Base-by-base conservation (phyloP, 1,139 yeast genomes). In the Casaregolazyma suthepensis region DNA sequence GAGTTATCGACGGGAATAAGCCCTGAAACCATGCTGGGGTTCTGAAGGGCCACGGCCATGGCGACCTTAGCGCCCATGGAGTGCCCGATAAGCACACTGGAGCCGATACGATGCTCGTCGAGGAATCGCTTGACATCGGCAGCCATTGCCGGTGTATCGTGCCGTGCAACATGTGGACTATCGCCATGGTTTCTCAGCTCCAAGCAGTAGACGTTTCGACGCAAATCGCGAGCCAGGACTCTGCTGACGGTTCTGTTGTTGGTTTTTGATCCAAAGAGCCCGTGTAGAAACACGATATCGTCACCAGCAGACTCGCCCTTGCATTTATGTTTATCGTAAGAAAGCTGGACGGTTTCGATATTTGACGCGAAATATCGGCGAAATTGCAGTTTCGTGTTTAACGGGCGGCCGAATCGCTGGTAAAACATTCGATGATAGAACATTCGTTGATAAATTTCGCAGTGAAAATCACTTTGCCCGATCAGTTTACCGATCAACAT, bases 21-120 rank as follows among this genome's bases (percentile, higher is more conserved):
- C 72, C 83, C 77, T 37, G 79, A 75, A 2, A 85, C 83, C 20
- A 84, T 62, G 0, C 81, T 79, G 0, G 95, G 95, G 22, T 80
- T 74, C 51, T 89, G 75, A 57, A 93, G 73, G 0, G 91, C 85
- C 3, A 87, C 75, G 0, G 93, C 89, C 98, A 93, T 91, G 2
- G 87, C 96, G 0, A 91, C 79, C 65, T 93, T 93, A 9, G 96
- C 98, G 5, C 99, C 99, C 97, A 93, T 90, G 0, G 97, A 90
- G 69, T 91, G 98, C 1, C 99, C 99, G 23, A 93, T 75, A 20
- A 93, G 60, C 18, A 88, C 80, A 0, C 94, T 87, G 43, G 77
- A 72, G 31, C 73, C 72, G 12, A 83, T 57, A 1, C 58, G 61
- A 18, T 80, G 75, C 4, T 77, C 78, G 1, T 64, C 63, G 15